Base-by-base conservation (phyloP, 2,329 filamentous ascomycete species). In the Fusarium mexicanum region DNA sequence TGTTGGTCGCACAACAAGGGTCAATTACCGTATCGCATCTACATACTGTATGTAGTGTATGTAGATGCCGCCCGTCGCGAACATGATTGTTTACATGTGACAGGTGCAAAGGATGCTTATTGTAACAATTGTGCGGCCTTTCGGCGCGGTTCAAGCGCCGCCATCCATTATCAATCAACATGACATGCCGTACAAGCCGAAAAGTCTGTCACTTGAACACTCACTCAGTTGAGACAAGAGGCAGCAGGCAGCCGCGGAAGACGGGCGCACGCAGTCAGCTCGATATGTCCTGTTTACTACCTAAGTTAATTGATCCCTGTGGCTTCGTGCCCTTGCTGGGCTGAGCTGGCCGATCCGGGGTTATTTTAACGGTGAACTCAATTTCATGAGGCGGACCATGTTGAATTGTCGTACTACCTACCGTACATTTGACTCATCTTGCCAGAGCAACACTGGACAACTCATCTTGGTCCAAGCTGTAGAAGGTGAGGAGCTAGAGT, bases 261-360 rank as follows among this genome's bases (percentile, higher is more conserved):
- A 59, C 67, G 54, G 59, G 69, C 69, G 65, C 66, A 51, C 18
- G n/a, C 61, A 48, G 46, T 58, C 61, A 48, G 61, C 24, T 57
- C n/a, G 44, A 59, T 50, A 58, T 46, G 55, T 44, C 43, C 54
- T 50, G 59, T 70, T 31, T n/a, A 58, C 44, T 31, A 43, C 41
- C 37, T 26, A 35, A 37, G 35, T 37, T 37, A 29, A 55, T 50
- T 58, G 17, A 61, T 44, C 71, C 72, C 48, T 69, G 64, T 33
- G 64, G 46, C 65, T 44, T 41, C 8, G 37, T 43, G 55, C 44
- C 54, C 59, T 63, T 59, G 43, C 58, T 59, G 65, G 62, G 66
- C 71, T 74, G 67, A 60, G 71, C 67, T 73, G 71, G 68, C 53
- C 50, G 55, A 67, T 72, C 71, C 71, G 63, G 72, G 72, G 68